Percentiles rank a stretch among this genome's conserved stretches.
These are phyloP conservation scores for Leccinum griseonigrum DNA, from an alignment of 1,284 basidiomycete species.

Conservation along the genomic window DNA sequence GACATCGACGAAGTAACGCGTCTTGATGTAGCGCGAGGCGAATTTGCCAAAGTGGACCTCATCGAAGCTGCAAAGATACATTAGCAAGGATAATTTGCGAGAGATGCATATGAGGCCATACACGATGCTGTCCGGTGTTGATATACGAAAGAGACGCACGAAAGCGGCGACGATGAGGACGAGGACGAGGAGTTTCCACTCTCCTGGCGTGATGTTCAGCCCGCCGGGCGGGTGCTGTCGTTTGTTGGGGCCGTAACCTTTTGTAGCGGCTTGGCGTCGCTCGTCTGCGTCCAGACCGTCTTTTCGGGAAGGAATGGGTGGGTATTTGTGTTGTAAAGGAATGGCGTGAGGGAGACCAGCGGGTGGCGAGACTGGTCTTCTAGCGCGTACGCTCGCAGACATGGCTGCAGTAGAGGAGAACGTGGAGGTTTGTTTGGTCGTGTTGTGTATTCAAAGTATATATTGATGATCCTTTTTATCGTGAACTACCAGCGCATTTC, in stretches of 20 bases:
- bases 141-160: conserved; percentile 79
- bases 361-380: conserved; percentile 66
- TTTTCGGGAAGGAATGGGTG: conserved; percentile 46
- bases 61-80: conserved; percentile 67
- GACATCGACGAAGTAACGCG: conserved; percentile 92
- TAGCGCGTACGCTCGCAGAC: conserved; percentile 55
- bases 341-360: conserved; percentile 41
- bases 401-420: no score
- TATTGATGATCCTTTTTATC: no score
- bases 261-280: conserved; percentile 64
- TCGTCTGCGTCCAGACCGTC: conserved; percentile 72
- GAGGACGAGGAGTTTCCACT: conserved; percentile 69
- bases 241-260: conserved; percentile 56
- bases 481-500: no score
- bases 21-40: conserved; percentile 88
- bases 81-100: neutral
- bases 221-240: conserved; percentile 56
- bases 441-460: no score
- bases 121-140: conserved; percentile 86
- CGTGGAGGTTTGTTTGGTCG: no score
- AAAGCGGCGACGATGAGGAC: conserved; percentile 66
- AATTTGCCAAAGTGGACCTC: conserved; percentile 98
- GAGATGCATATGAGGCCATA: conserved; percentile 43
- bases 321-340: conserved; percentile 53
- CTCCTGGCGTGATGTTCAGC: conserved; percentile 61